Evolutionary conservation across 768 basidiomycete species (phyloP), one percentile per base, ranked within the genome.

Genomic region (Rhodotorula babjevae): DNA sequence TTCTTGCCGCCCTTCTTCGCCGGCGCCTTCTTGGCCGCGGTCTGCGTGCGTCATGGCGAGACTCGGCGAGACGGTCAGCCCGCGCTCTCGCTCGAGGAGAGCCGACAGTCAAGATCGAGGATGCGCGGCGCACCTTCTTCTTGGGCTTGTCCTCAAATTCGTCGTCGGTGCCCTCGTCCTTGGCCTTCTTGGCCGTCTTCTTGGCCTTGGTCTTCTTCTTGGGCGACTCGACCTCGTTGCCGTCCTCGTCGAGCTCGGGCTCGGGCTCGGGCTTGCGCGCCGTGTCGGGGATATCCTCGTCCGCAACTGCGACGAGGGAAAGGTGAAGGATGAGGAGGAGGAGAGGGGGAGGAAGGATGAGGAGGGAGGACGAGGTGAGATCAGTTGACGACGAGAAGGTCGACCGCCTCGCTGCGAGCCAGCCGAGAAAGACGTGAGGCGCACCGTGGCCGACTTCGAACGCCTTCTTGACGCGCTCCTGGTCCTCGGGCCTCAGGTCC

Each of bases 391-490:
- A 49, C 1, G 2, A 49, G 16, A 18, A 2, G 46, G 7, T 15
- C 46, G 46, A 19, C 15, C 15, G 14, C 46, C 46, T n/a, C n/a
- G n/a, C n/a, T n/a, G n/a, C 46, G 46, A 46, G 46, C 3, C 2
- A 3, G 15, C 2, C 46, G 21, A 36, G 23, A 61, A 8, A 31
- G 36, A 57, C 25, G 33, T 46, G 16, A 46, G 63, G 63, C 80
- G 33, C 36, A 81, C 81, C 82, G 47, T 88, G 84, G 10, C 89
- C 93, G 1, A 84, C 86, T 61, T 90, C 86, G 84, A 86, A 92
- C 2, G 94, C 93, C 77, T 84, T 86, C 67, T 80, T 82, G 55
- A 96, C 80, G 69, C 87, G 88, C 11, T 84, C 86, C 80, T 94
- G 84, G 79, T 94, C 92, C 56, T 86, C 89, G 2, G 84, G 82